phyloP scores from a whole-genome alignment of 75 land plant species.

The Pinus taeda region DNA sequence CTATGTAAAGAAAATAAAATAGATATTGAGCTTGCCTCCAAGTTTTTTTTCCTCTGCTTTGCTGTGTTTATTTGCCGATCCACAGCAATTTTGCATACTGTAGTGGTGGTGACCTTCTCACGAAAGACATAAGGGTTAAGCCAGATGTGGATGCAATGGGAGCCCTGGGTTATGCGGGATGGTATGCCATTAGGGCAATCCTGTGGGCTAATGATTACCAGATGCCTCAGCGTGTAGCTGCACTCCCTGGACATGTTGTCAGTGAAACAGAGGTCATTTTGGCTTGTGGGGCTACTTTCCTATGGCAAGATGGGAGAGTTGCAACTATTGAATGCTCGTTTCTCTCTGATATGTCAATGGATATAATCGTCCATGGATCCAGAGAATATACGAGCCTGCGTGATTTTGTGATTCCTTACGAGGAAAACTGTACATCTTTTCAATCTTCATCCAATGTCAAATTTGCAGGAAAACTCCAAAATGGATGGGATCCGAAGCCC shows the following conservation, averaged over 20 bases:
- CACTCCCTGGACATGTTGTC: slow-evolving; percentile 34
- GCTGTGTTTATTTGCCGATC: not conserved
- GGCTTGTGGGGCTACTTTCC: slow-evolving; percentile 52
- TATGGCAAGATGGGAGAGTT: slow-evolving; percentile 58
- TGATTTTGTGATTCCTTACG: slow-evolving; percentile 67
- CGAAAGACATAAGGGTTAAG: slow-evolving; percentile 57
- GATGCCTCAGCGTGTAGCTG: slow-evolving; percentile 30
- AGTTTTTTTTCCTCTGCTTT: not conserved
- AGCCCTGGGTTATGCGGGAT: slow-evolving; percentile 82
- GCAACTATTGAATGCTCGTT: slow-evolving; percentile 82
- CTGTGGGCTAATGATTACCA: no score
- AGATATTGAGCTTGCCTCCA: not conserved
- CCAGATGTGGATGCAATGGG: slow-evolving; percentile 34
- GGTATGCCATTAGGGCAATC: slow-evolving; percentile 78
- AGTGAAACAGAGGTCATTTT: slow-evolving; percentile 64
- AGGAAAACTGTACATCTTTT: slow-evolving; percentile 29
- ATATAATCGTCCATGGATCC: slow-evolving; percentile 35
- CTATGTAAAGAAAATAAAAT: no score
- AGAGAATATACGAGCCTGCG: slow-evolving; percentile 33
- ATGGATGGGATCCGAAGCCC: slow-evolving; percentile 23
- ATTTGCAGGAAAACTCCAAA: slow-evolving; percentile 13
- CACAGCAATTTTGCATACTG: slow-evolving; percentile 27
- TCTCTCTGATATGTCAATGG: slow-evolving; percentile 57
- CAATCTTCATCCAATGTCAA: slow-evolving; percentile 3
- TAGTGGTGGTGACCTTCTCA: slow-evolving; percentile 34